phyloP scores from a whole-genome alignment of 2,329 filamentous ascomycete species.

The Phaeosphaeria sp. region DNA sequence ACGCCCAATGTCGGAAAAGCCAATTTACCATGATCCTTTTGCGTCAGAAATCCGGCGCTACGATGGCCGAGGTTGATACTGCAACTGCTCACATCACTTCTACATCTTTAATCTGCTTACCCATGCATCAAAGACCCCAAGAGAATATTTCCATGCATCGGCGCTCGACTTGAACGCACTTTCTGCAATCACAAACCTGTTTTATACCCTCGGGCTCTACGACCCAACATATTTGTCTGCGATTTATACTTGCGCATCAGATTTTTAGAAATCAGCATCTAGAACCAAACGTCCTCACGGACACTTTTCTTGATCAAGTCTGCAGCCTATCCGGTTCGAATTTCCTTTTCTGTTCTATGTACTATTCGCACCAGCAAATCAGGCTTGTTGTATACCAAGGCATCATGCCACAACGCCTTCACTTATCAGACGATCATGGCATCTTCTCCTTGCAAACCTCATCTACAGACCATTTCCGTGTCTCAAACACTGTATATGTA shows the following conservation, averaged over 20 bases:
- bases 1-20: background rate
- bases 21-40: conserved; percentile 23
- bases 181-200: background rate
- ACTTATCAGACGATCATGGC: too few relatives aligned
- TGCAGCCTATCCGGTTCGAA: background rate
- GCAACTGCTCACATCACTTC: background rate
- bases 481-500: background rate
- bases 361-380: background rate
- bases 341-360: background rate
- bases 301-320: background rate
- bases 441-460: background rate
- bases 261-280: conserved; percentile 2
- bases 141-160: background rate
- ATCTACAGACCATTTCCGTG: background rate
- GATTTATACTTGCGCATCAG: background rate
- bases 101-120: background rate
- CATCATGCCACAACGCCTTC: background rate
- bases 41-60: conserved; percentile 23
- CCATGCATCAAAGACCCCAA: background rate
- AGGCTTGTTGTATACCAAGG: background rate
- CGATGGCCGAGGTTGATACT: conserved; percentile 34
- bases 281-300: conserved; percentile 4
- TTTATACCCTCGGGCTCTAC: conserved; percentile 1
- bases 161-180: background rate
- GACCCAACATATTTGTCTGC: background rate